Evolutionary conservation across 139 green algal genomes (phyloP).

Genomic region (Tetratostichococcus sp.): DNA sequence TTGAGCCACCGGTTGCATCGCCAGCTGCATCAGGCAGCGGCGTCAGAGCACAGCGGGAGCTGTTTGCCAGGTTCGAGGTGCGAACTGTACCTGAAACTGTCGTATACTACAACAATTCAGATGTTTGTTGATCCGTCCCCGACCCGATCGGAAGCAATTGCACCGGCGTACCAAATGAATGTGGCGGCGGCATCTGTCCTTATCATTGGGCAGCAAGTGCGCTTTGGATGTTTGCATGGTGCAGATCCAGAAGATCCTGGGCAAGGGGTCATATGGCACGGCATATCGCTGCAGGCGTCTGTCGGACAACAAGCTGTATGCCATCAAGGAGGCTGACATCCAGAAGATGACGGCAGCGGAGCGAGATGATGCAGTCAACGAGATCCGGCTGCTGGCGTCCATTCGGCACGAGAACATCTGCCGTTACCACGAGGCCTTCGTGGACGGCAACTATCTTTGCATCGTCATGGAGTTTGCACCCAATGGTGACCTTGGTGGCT

Average conservation of each 20-base stretch:
- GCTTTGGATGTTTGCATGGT: no score
- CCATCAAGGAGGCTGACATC: conserved; percentile 74
- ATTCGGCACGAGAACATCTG: conserved; percentile 58
- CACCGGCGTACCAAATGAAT: no score
- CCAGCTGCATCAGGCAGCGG: no score
- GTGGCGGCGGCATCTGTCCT: no score
- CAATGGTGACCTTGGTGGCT: conserved; percentile 57
- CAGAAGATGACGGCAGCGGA: conserved; percentile 59
- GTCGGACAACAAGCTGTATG: conserved; percentile 63
- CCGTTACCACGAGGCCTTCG: conserved; percentile 72
- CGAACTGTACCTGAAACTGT: neutral
- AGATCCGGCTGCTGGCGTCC: conserved; percentile 69
- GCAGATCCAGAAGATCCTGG: conserved; percentile 70
- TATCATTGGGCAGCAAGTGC: no score
- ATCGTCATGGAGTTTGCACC: conserved; percentile 80
- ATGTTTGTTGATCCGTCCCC: neutral
- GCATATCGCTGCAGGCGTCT: conserved; percentile 63
- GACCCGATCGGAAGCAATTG: no score
- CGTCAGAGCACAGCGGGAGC: neutral
- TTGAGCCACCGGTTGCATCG: neutral
- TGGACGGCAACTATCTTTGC: conserved; percentile 68
- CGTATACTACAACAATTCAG: no score
- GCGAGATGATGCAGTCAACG: conserved; percentile 66
- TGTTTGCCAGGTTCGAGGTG: neutral
- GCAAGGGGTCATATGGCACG: conserved; percentile 72